phyloP scores from a whole-genome alignment of 345 rosid species.

The Populus alba region DNA sequence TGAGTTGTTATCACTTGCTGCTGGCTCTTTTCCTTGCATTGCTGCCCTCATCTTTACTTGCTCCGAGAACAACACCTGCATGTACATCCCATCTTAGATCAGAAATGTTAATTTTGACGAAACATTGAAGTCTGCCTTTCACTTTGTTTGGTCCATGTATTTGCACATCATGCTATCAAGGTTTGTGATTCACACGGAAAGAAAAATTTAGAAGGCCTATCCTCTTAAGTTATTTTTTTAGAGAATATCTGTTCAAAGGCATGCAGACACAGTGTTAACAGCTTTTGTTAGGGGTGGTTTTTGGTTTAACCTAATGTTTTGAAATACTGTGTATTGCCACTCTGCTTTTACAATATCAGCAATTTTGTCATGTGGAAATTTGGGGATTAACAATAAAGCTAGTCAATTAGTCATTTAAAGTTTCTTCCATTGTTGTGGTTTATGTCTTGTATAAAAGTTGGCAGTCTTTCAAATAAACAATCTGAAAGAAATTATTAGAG shows the following conservation, averaged over 20 bases:
- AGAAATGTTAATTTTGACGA: constrained; percentile 6
- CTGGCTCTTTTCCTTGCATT: constrained; percentile 55
- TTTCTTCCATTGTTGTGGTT: not conserved
- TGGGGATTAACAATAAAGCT: not conserved
- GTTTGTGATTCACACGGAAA: constrained; percentile 1
- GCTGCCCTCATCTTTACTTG: constrained; percentile 75
- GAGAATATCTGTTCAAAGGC: not conserved
- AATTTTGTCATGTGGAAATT: not conserved
- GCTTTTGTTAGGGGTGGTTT: not conserved
- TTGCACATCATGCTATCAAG: not conserved
- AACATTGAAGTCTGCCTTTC: not conserved
- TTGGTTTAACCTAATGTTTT: not conserved
- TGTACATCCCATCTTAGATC: constrained; percentile 9
- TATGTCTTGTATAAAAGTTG: not conserved
- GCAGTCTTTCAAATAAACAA: not conserved
- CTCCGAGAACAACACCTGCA: constrained; percentile 73
- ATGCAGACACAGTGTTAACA: no score
- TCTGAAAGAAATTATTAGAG: not conserved
- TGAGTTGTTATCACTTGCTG: constrained; percentile 33
- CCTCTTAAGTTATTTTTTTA: not conserved
- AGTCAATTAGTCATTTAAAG: not conserved
- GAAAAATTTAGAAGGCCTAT: not conserved
- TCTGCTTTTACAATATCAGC: not conserved
- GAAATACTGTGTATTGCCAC: not conserved
- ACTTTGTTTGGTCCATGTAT: not conserved